phyloP scores from a whole-genome alignment of 1,284 basidiomycete genomes.

The Phylloporus sp. region DNA sequence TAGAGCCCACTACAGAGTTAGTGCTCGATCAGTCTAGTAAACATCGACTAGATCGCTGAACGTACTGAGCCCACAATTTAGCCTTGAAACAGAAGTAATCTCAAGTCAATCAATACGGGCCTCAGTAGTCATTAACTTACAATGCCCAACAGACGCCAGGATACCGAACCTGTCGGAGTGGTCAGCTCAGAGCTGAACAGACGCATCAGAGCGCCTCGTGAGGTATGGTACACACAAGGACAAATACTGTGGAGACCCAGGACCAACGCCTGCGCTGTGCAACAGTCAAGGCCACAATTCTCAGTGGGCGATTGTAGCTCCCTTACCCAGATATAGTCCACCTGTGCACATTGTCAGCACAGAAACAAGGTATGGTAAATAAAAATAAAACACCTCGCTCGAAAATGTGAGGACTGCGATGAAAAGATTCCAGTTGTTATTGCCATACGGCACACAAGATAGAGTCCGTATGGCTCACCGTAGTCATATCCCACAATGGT shows the following conservation, averaged over 20 bases:
- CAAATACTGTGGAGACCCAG: slow-evolving; percentile 16
- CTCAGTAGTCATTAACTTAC: slow-evolving; percentile 8
- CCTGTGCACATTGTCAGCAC: not conserved
- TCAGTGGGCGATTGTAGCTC: not conserved
- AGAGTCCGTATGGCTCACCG: slow-evolving; percentile 2
- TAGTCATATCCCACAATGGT: slow-evolving; percentile 19
- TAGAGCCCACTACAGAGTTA: not conserved
- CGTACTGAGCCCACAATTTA: not conserved
- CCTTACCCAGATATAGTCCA: slow-evolving; percentile 27
- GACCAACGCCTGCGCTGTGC: slow-evolving; percentile 17
- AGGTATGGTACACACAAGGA: slow-evolving; percentile 14
- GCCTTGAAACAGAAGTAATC: not conserved
- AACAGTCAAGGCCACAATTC: not conserved
- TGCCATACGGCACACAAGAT: not conserved
- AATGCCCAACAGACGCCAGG: slow-evolving; percentile 19
- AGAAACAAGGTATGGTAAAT: not conserved
- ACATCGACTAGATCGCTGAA: not conserved
- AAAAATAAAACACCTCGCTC: slow-evolving; percentile 4
- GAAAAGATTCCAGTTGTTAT: not conserved
- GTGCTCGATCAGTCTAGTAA: not conserved
- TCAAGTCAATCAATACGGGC: not conserved
- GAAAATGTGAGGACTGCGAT: slow-evolving; percentile 18
- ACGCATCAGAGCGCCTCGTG: not conserved
- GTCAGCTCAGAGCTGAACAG: not conserved
- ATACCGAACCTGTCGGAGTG: slow-evolving; percentile 18